phyloP scores from a whole-genome alignment of 345 rosid genomes.

The Citrus maxima region DNA sequence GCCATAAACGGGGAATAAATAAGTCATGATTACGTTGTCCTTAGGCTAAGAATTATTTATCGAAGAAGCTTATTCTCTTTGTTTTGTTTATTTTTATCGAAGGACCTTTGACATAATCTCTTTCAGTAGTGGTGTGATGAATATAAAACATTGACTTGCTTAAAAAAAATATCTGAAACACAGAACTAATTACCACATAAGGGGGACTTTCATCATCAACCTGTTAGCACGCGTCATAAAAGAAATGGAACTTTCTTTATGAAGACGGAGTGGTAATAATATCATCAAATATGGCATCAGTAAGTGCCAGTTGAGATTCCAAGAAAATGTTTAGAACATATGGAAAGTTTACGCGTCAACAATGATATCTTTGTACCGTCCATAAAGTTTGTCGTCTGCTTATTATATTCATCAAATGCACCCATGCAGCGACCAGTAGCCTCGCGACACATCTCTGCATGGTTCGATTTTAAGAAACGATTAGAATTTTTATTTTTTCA shows the following conservation, averaged over 20 bases:
- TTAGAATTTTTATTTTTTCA: too few relatives aligned
- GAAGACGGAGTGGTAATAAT: not conserved
- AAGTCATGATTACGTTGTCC: not conserved
- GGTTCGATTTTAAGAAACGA: not conserved
- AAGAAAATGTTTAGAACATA: not conserved
- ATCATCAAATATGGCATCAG: not conserved
- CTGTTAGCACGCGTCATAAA: not conserved
- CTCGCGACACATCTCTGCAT: constrained; percentile 11
- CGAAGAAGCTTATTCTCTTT: not conserved
- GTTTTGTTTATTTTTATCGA: constrained; percentile 1
- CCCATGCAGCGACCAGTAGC: constrained; percentile 13
- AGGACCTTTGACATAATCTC: not conserved
- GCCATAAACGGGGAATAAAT: not conserved
- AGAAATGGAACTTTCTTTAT: not conserved
- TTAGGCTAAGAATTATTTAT: not conserved
- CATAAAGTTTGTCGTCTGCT: constrained; percentile 30
- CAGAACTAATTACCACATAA: not conserved
- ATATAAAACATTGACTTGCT: not conserved
- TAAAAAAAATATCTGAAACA: not conserved
- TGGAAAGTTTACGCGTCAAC: not conserved
- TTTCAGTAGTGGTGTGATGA: not conserved
- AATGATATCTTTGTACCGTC: constrained; percentile 23
- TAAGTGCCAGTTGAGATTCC: constrained; percentile 21
- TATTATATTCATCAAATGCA: constrained; percentile 4
- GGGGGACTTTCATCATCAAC: constrained; percentile 1